Base-by-base conservation (phyloP, 495 filamentous ascomycete species). In the Neurospora sp. region DNA sequence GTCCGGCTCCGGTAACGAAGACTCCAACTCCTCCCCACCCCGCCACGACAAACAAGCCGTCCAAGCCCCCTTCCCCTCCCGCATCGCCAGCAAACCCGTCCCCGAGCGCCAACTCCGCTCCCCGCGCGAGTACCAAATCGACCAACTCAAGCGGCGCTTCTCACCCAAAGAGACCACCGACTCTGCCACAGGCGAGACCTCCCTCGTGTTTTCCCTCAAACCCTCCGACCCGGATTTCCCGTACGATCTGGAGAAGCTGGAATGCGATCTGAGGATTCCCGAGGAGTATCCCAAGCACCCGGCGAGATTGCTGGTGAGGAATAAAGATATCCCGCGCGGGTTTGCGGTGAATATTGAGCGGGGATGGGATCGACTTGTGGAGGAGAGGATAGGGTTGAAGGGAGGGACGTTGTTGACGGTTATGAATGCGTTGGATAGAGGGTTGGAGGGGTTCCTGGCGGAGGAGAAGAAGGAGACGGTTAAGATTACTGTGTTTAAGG, bases 141-240 rank as follows among this genome's bases (percentile, higher is more conserved):
- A 87, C 71, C 94, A 96, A 82, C 79, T 97, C 72, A 86, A 88
- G 76, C 89, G 90, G 40, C 89, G 94, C 14, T 96, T 89, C 78
- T 86, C 84, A 62, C 90, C 92, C 39, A 83, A 85, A 23, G 88
- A 93, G 77, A 83, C 81, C 18, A 82, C 81, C 11, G 81, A 87
- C 71, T 80, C 85, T 41, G 83, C 86, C 70, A 66, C 54, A 0
- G 88, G 86, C 16, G 78, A 81, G 4, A 88, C 86, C 8, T 85
- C 86, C 16, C 80, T 94, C 27, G 79, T 82, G 0, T 92, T 97
- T 79, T 84, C 83, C 27, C 75, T 97, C 72, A 81, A 80, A 16
- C 94, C 94, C 6, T 94, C 93, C n/a, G 94, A 96, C 78, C 93
- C 93, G 0, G 93, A 96, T 78, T 95, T 95, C 74, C 90, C 93